These are phyloP conservation scores for Tolypocladium sp. DNA, from an alignment of 2,329 filamentous ascomycete genomes.

Conservation along the genomic window DNA sequence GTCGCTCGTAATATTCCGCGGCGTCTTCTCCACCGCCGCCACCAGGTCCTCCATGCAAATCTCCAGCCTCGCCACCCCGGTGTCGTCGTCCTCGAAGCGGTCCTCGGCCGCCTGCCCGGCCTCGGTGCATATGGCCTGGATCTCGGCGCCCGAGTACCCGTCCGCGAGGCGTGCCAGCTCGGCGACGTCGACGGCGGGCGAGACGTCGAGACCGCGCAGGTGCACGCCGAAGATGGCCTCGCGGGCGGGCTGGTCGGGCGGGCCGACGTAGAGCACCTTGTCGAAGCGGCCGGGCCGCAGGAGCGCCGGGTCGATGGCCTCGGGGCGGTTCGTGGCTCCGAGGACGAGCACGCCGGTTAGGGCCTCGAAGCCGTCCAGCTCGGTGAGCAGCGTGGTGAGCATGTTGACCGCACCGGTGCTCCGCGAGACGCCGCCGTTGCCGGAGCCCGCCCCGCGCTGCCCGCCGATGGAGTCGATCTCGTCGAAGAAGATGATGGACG, in stretches of 20 bases:
- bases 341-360: constrained; percentile 78
- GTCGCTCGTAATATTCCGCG: constrained; percentile 48
- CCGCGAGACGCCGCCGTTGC: constrained; percentile 25
- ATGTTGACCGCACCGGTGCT: constrained; percentile 60
- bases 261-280: constrained; percentile 74
- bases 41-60: constrained; percentile 34
- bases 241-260: constrained; percentile 64
- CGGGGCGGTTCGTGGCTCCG: constrained; percentile 85
- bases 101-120: constrained; percentile 34
- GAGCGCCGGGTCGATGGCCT: constrained; percentile 76
- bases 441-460: constrained; percentile 34
- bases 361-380: constrained; percentile 91
- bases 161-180: constrained; percentile 56
- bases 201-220: constrained; percentile 49
- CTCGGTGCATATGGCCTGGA: constrained; percentile 44
- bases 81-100: constrained; percentile 19
- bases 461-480: constrained; percentile 83
- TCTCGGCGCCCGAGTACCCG: constrained; percentile 80
- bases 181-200: constrained; percentile 54
- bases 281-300: constrained; percentile 82
- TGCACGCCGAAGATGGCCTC: constrained; percentile 68
- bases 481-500: constrained; percentile 94
- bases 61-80: constrained; percentile 17
- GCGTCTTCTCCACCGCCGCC: constrained; percentile 34
- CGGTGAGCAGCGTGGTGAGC: constrained; percentile 79